Base-by-base conservation (phyloP, 164 flowering plant genomes). In the Litsea cubeba region DNA sequence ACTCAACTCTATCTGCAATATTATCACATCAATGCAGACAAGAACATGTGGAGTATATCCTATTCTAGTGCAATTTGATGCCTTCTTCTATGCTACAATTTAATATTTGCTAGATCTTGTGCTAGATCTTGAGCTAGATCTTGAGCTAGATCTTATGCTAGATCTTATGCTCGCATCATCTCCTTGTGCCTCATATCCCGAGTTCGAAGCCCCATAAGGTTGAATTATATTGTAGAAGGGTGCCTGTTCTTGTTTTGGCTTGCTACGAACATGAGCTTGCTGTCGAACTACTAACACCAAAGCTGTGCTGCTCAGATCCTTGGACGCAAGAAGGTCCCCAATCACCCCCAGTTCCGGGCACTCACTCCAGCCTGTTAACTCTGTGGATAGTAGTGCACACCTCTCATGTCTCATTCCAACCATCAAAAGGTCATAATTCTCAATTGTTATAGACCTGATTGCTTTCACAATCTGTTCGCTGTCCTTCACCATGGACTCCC, bases 241-340 rank as follows among this genome's bases (percentile, higher is more conserved):
- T 18, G n/a, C 22, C 26, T n/a, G 66, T 25, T n/a, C 22, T 24
- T 63, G 24, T 10, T 22, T 63, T 20, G n/a, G 17, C 20, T 54
- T 54, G 60, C 66, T 24, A 7, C 14, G 66, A 18, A 24, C 12
- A 22, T 63, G 28, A 24, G 30, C 4, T 22, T 83, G 87, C 57
- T 85, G 89, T 58, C 84, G 88, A 62, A 86, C 74, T 70, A 87
- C 88, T 58, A 87, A 54, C 0, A 87, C 75, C 0, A 87, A 82
- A 1, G 72, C 60, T 2, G 40, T 60, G 5, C 78, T 46, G 0
- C 18, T 40, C 3, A 75, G 67, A 49, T 85, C 88, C 1, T 84
- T 28, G 0, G 88, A 71, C 0, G 86, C 85, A 0, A 90, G 72
- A 73, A 88, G 60, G 70, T 87, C 89, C 8, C 94, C 91, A 0